phyloP scores from a whole-genome alignment of 2,329 filamentous ascomycete species.

The Trichoderma polysporum region DNA sequence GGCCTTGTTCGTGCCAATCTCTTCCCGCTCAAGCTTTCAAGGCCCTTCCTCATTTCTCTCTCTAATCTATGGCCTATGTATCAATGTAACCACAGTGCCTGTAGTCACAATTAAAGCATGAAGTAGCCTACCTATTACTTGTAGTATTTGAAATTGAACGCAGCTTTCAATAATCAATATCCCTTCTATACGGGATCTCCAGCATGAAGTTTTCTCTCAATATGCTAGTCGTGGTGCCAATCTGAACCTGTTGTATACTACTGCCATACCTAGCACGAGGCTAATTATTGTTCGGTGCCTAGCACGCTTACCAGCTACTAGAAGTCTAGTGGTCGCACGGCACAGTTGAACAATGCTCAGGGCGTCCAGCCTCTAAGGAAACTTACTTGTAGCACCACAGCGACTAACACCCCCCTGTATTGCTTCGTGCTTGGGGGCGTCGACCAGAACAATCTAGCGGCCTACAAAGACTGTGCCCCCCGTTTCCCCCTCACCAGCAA shows the following conservation, averaged over 20 bases:
- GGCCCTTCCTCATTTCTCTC: neutral
- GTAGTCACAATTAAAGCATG: neutral
- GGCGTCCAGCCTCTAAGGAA: neutral
- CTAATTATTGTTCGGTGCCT: too few species aligned
- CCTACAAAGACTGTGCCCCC: constrained; percentile 1
- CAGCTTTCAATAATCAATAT: too few species aligned
- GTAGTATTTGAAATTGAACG: neutral
- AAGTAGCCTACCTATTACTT: neutral
- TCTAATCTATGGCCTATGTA: neutral
- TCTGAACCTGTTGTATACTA: too few species aligned
- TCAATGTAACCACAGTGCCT: neutral
- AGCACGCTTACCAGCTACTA: too few species aligned
- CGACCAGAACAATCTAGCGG: constrained; percentile 12
- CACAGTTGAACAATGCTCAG: neutral
- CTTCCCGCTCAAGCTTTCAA: neutral
- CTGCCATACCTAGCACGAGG: too few species aligned
- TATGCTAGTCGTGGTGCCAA: neutral
- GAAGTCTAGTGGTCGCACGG: neutral
- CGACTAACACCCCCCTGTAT: neutral
- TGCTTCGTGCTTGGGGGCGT: neutral
- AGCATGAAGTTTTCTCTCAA: too few species aligned
- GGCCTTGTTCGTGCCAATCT: neutral
- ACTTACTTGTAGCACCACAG: neutral
- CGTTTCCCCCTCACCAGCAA: neutral
- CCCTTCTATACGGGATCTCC: neutral